These are phyloP conservation scores for Talaromyces marneffei DNA, from an alignment of 2,329 filamentous ascomycete species.

Conservation along the genomic window DNA sequence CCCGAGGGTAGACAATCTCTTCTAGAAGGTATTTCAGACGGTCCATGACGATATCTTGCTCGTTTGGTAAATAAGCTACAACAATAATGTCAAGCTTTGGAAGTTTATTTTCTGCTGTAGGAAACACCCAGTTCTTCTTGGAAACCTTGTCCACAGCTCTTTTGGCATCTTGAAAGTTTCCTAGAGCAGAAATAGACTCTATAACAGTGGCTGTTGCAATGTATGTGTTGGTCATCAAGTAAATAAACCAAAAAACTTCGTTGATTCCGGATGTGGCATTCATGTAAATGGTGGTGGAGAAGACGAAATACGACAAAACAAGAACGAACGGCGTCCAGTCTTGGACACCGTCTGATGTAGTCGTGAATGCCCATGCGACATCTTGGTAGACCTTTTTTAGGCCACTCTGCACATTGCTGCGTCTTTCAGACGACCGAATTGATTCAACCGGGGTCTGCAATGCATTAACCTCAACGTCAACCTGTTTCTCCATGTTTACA, in stretches of 20 bases:
- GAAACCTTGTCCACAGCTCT: constrained; percentile 33
- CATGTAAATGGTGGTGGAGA: constrained; percentile 40
- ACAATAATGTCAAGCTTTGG: constrained; percentile 44
- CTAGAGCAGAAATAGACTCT: constrained; percentile 38
- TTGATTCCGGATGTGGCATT: constrained; percentile 32
- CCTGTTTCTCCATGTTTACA: constrained; percentile 11
- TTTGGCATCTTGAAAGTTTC: constrained; percentile 31
- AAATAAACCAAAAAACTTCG: constrained; percentile 42
- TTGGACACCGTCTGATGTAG: constrained; percentile 13
- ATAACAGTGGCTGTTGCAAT: constrained; percentile 40
- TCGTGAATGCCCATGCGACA: constrained; percentile 11
- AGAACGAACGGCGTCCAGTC: constrained; percentile 41
- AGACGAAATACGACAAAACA: constrained; percentile 38
- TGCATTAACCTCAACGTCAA: background rate
- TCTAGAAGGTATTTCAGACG: constrained; percentile 44
- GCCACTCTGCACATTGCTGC: constrained; percentile 6
- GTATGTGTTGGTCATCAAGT: constrained; percentile 41
- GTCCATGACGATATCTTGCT: constrained; percentile 47
- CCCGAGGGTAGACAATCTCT: constrained; percentile 42
- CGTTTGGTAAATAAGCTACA: constrained; percentile 48
- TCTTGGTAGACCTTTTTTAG: constrained; percentile 10
- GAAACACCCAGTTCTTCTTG: constrained; percentile 38
- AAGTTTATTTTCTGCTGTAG: constrained; percentile 37
- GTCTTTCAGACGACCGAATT: background rate
- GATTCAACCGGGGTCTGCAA: background rate